Base-by-base conservation (phyloP, 192 early-diverging fungal species). In the Phlyctochytrium planicorne region DNA sequence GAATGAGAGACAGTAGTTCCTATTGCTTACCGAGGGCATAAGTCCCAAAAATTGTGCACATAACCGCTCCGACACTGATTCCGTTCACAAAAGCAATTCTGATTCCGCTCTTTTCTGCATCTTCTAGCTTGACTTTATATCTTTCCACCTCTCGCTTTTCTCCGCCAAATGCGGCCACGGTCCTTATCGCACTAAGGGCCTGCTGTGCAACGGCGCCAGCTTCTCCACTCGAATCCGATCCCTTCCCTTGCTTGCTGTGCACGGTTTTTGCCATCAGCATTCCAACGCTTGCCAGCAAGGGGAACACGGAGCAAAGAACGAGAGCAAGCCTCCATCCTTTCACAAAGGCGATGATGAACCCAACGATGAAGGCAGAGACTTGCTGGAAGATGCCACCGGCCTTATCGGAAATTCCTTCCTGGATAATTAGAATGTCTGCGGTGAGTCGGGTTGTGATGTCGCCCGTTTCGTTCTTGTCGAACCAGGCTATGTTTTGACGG, bases 201-300 rank as follows among this genome's bases (percentile, higher is more conserved):
- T 98, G 91, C 70, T 92, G 87, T 0, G 93, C 96, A 34, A 96
- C 81, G 17, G 86, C 86, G 52, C 93, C 93, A 2, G 94, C 94
- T 34, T 77, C 80, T 20, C 90, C 94, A 71, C 95, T 96, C 16
- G 89, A 78, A 3, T 75, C 60, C 0, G 87, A 67, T 29, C 71
- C 76, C 10, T 30, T 63, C 6, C 33, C 24, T 34, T 64, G 53
- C 16, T 56, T 33, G 2, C 62, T 60, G 6, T 77, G 77, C 1
- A 88, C 53, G 60, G 86, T 65, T 52, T 86, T 82, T 17, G 79
- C 79, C 80, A 90, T 86, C 24, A 89, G 52, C n/a, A 73, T 72
- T 23, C 73, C 68, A 47, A 67, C 52, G 27, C 67, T 73, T 24
- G 80, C 88, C 55, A 98, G 64, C 47, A 95, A 62, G 3, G 94